phyloP scores from a whole-genome alignment of 1,284 basidiomycete genomes.

The Schizophyllum commune region DNA sequence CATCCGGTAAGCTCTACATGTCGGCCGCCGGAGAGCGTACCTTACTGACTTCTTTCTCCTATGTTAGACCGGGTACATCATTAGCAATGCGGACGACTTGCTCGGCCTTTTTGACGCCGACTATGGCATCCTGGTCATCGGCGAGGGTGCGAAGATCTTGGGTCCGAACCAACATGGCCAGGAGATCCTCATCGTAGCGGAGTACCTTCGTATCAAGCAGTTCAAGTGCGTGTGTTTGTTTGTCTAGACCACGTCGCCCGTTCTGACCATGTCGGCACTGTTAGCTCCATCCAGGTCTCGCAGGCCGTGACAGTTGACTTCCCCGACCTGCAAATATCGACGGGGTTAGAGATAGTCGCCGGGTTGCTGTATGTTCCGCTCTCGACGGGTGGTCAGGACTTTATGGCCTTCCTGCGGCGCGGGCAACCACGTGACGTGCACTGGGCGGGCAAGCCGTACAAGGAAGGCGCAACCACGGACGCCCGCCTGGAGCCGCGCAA shows the following conservation, averaged over 20 bases:
- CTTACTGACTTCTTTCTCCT: slow-evolving; percentile 7
- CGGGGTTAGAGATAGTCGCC: slow-evolving; percentile 67
- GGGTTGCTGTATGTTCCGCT: slow-evolving; percentile 78
- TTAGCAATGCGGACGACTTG: slow-evolving; percentile 82
- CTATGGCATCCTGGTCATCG: slow-evolving; percentile 79
- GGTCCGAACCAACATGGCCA: slow-evolving; percentile 79
- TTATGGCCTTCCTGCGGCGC: slow-evolving; percentile 78
- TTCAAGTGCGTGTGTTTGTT: slow-evolving; percentile 54
- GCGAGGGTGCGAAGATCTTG: slow-evolving; percentile 81
- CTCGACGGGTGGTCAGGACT: slow-evolving; percentile 64
- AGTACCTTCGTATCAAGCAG: slow-evolving; percentile 77
- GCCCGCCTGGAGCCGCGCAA: slow-evolving; percentile 63
- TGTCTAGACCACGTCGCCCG: background rate
- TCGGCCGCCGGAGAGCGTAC: background rate
- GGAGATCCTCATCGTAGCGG: slow-evolving; percentile 77
- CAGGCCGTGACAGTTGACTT: slow-evolving; percentile 68
- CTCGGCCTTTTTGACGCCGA: slow-evolving; percentile 81
- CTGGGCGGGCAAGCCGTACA: slow-evolving; percentile 78
- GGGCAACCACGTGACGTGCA: slow-evolving; percentile 68
- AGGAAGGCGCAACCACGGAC: slow-evolving; percentile 26
- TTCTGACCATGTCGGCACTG: background rate
- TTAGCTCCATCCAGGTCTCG: slow-evolving; percentile 56
- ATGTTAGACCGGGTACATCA: slow-evolving; percentile 77
- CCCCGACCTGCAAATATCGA: slow-evolving; percentile 65
- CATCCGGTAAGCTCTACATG: slow-evolving; percentile 40